Evolutionary conservation across 768 basidiomycete species (phyloP).

Genomic region (Mycena albidolilacea): DNA sequence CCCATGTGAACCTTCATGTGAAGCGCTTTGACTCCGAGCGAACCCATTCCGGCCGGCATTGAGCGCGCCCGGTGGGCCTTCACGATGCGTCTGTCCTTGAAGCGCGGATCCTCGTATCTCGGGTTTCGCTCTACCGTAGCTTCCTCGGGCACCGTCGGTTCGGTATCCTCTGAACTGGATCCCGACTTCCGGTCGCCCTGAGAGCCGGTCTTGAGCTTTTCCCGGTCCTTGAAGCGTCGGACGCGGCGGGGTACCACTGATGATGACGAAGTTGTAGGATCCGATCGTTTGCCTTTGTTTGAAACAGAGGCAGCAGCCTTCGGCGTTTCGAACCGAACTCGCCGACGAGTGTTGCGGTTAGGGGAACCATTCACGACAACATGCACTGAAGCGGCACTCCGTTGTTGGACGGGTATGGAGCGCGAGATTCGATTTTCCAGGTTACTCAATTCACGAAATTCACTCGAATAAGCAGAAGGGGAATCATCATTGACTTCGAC

Average conservation of each 20-base stretch:
- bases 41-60: background rate
- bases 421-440: background rate
- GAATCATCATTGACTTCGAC: background rate
- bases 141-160: background rate
- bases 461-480: background rate
- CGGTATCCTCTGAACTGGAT: background rate
- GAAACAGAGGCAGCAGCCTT: background rate
- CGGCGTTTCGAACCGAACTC: background rate
- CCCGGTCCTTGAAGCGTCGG: background rate
- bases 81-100: background rate
- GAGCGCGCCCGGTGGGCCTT: background rate
- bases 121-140: background rate
- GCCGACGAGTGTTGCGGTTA: background rate
- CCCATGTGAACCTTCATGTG: background rate
- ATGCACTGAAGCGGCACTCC: background rate
- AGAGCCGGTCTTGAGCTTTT: background rate
- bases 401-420: background rate
- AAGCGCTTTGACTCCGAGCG: background rate
- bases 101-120: background rate
- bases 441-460: background rate
- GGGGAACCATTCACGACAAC: background rate
- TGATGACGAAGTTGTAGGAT: background rate
- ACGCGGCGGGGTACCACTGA: background rate
- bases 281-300: background rate
- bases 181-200: background rate